Evolutionary conservation across 177 flowering plant genomes (phyloP), one percentile per base, ranked within the genome.

Genomic region (Vitis hybrid): DNA sequence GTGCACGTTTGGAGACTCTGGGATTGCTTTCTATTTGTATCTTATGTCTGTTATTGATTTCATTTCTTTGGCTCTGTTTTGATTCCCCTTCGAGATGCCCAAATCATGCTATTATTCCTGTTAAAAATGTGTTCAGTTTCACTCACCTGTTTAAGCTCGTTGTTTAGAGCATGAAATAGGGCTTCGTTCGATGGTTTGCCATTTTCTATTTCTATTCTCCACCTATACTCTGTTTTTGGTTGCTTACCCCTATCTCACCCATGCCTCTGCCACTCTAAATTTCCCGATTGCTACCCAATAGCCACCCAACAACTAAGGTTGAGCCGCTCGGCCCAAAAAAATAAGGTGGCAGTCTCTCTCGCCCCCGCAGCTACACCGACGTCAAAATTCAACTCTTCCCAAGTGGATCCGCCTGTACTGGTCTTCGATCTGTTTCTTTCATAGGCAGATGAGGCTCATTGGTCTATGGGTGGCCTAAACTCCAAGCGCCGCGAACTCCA

Each of bases 391-490:
- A 89, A 69, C 80, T 57, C 69, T 6, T 79, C 76, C 2, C 84
- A 97, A 11, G 81, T 94, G 18, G 93, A 91, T 52, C 97, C 98
- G 0, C 98, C 97, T 0, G 3, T 68, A 2, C 72, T 91, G 0
- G 87, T 91, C 2, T 54, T 75, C 30, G 94, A 87, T n/a, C 88
- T 95, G 12, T 71, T 94, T 0, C 84, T 92, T 17, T 77, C 89
- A 0, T 94, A 97, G 98, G 98, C 97, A 0, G 61, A 69, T 15
- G 92, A 92, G 5, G 97, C 97, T 11, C 98, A 94, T 74, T 94
- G 97, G 98, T 86, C 94, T 12, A 94, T 92, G 97, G 97, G 97
- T 0, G 95, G 98, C 18, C 86, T 88, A 58, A 85, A 84, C 79
- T 80, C 87, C 84, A 68, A 77, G 57, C 97, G 93, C 67, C 81